Base-by-base conservation (phyloP, 2,329 filamentous ascomycete genomes). In the Colletotrichum brevisporum region DNA sequence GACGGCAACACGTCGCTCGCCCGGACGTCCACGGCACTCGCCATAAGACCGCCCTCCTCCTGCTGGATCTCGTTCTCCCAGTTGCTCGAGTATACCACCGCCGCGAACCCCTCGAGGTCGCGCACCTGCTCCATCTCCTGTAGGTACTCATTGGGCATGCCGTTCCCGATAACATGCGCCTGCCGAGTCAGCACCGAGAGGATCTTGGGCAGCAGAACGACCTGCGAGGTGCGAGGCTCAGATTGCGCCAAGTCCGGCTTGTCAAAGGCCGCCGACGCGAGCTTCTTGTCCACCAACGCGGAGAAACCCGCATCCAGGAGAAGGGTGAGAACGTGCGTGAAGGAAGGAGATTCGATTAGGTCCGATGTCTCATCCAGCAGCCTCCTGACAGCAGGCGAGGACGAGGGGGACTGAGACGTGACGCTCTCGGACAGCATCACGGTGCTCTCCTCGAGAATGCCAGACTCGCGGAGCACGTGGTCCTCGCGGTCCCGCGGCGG, bases 331-430 rank as follows among this genome's bases (percentile, higher is more conserved):
- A 99, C 94, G 75, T 94, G 92, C 0, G 91, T 89, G 81, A 98
- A 98, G 43, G 93, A 89, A 0, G 96, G 96, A 1, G 96, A 98
- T 77, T 99, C 96, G 76, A 98, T 91, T 26, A 99, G 88, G 78
- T 99, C 96, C 47, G 95, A 93, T 2, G 96, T 98, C 83, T 99
- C 96, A 78, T 99, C 95, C 1, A 99, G 88, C 21, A 99, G 88
- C 67, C 93, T 91, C 64, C 95, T 90, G 64, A 99, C 88, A 1
- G 90, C 88, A 6, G 82, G 78, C 12, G 85, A 78, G n/a, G 87
- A 85, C 36, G 84, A 79, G 13, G 81, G 73, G n/a, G 82, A 75
- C 2, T 83, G 75, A 4, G 79, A 75, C 8, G 80, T 76, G 3
- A 79, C 68, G 15, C 62, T 71, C 70, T 43, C 71, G 61, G 71